phyloP scores from a whole-genome alignment of 2,329 filamentous ascomycete species.

The Botrytis deweyae region DNA sequence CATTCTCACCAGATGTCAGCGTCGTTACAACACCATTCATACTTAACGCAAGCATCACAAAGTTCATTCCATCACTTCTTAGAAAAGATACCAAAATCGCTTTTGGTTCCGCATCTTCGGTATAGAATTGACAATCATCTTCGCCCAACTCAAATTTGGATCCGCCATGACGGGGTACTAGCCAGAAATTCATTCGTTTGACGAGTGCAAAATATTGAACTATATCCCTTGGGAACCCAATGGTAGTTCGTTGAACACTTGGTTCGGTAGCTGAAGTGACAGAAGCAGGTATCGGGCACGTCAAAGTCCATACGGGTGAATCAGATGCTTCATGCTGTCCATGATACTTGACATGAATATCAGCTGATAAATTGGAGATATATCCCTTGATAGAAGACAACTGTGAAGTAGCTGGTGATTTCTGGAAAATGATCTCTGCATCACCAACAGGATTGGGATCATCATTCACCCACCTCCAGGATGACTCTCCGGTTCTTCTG shows the following conservation, averaged over 20 bases:
- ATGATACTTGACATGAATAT: background rate
- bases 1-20: slow-evolving; percentile 14
- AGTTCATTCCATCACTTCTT: slow-evolving; percentile 21
- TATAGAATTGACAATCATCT: slow-evolving; percentile 11
- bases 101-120: background rate
- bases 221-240: background rate
- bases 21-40: slow-evolving; percentile 21
- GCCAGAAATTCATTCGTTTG: slow-evolving; percentile 7
- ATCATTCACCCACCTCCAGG: slow-evolving; percentile 16
- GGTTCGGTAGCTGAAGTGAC: background rate
- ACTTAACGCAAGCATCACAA: slow-evolving; percentile 25
- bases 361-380: background rate
- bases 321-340: background rate
- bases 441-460: background rate
- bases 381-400: background rate
- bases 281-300: background rate
- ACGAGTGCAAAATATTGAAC: slow-evolving; percentile 15
- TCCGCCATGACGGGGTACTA: slow-evolving; percentile 10
- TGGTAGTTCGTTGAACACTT: background rate
- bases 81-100: slow-evolving; percentile 24
- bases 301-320: background rate
- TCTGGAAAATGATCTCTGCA: slow-evolving; percentile 11
- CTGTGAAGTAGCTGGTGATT: no score
- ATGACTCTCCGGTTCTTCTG: background rate
- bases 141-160: background rate